A percentile compares a stretch with the other conserved stretches of the same genome.
These are phyloP conservation scores for Mrakia gelida DNA, from an alignment of 768 basidiomycete genomes.

Conservation along the genomic window DNA sequence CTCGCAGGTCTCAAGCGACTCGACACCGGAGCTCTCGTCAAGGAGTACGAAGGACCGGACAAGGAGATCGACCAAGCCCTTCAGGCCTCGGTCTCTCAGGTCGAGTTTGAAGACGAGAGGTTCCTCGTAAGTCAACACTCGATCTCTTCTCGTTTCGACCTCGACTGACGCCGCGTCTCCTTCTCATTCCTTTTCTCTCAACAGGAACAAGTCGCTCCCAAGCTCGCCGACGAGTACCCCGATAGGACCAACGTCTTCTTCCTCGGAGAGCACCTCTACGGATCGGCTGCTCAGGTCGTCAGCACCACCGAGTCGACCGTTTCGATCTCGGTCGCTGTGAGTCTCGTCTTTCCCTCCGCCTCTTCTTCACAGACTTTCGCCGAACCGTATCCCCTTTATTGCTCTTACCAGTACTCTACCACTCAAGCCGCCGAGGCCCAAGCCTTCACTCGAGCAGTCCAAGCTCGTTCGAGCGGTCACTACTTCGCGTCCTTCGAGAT, in stretches of 20 bases:
- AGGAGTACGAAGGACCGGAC: constrained; percentile 80
- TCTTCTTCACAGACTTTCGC: not conserved
- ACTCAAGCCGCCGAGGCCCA: constrained; percentile 74
- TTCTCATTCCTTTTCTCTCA: not conserved
- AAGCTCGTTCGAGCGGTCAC: constrained; percentile 49
- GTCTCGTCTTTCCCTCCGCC: constrained; percentile 38
- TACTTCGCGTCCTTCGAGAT: constrained; percentile 79
- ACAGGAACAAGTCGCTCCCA: constrained; percentile 72
- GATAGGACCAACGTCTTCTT: constrained; percentile 89
- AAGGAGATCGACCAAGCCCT: constrained; percentile 81
- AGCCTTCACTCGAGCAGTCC: constrained; percentile 67
- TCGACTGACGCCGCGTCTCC: not conserved
- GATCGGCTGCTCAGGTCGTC: constrained; percentile 87
- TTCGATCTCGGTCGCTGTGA: constrained; percentile 81
- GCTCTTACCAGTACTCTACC: constrained; percentile 67
- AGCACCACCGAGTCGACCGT: constrained; percentile 64
- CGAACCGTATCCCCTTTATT: not conserved
- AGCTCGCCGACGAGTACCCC: constrained; percentile 83
- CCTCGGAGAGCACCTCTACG: constrained; percentile 89
- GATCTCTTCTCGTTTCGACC: not conserved
- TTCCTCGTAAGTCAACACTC: constrained; percentile 40
- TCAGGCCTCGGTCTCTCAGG: constrained; percentile 75
- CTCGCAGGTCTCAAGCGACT: constrained; percentile 74
- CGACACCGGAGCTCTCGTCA: constrained; percentile 84
- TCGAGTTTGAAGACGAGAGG: constrained; percentile 80